Evolutionary conservation across 768 basidiomycete genomes (phyloP).

Genomic region (Mycena albidolilacea): DNA sequence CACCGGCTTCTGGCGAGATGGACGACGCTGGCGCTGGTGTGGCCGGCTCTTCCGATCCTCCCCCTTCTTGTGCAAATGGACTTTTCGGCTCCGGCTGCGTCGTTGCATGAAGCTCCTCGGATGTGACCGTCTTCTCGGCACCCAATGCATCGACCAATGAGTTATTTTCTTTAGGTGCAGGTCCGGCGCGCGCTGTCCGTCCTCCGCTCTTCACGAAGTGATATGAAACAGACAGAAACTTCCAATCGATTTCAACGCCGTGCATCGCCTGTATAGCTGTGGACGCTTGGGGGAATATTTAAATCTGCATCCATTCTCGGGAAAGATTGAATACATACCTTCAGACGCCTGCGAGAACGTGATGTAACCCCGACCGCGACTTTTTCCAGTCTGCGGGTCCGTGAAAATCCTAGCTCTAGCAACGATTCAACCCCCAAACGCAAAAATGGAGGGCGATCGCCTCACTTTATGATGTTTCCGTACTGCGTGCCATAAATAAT

Average conservation of each 20-base stretch:
- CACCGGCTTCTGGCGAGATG: background rate
- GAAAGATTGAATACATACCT: constrained; percentile 5
- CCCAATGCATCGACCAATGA: background rate
- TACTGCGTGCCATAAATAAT: constrained; percentile 7
- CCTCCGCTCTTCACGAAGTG: background rate
- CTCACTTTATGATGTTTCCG: constrained; percentile 26
- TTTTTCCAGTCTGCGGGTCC: constrained; percentile 20
- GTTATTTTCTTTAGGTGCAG: background rate
- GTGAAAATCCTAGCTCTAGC: constrained; percentile 28
- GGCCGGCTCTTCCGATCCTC: background rate
- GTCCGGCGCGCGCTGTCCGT: background rate
- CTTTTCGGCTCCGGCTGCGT: background rate
- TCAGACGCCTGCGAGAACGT: constrained; percentile 30
- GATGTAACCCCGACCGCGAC: constrained; percentile 26
- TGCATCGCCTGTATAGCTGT: constrained; percentile 29
- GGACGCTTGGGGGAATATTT: background rate
- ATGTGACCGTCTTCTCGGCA: background rate
- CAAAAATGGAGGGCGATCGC: background rate
- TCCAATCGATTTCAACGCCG: constrained; percentile 20
- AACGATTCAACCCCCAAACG: background rate
- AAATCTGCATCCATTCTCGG: background rate
- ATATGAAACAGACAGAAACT: constrained; percentile 15
- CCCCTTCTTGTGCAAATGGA: background rate
- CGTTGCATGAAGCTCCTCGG: background rate
- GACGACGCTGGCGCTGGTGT: background rate